Evolutionary conservation across 1,284 basidiomycete species (phyloP).

Genomic region (Apiotrichum montevideense): DNA sequence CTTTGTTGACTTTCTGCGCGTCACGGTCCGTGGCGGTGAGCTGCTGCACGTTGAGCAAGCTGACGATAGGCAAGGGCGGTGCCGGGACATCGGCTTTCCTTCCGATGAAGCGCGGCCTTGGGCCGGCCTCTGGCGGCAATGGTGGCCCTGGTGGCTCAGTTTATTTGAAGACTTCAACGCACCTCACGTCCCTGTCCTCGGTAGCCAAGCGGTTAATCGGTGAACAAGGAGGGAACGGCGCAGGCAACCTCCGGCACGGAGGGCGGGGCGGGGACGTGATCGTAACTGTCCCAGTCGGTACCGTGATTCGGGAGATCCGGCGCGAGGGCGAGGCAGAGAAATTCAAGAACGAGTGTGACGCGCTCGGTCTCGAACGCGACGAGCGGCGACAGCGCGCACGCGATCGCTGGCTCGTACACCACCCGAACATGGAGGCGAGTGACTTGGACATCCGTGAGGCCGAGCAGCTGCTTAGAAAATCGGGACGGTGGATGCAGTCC

Average conservation of each 20-base stretch:
- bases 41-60: not conserved
- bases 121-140: conserved; percentile 82
- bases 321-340: conserved; percentile 57
- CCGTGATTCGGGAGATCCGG: conserved; percentile 70
- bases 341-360: conserved; percentile 44
- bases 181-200: conserved; percentile 68
- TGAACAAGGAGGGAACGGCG: conserved; percentile 62
- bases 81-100: conserved; percentile 74
- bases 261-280: conserved; percentile 63
- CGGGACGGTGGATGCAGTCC: conserved; percentile 52
- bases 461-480: conserved; percentile 57
- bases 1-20: conserved; percentile 72
- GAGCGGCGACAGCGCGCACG: conserved; percentile 50
- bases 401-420: conserved; percentile 69
- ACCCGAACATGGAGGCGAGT: conserved; percentile 59
- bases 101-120: conserved; percentile 65
- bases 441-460: conserved; percentile 65
- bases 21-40: conserved; percentile 68
- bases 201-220: conserved; percentile 65
- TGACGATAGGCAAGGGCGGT: conserved; percentile 64
- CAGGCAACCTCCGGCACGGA: conserved; percentile 79
- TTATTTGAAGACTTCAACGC: conserved; percentile 68
- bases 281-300: conserved; percentile 78
- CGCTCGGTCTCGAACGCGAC: conserved; percentile 18
- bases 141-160: conserved; percentile 83